Conservation (phyloP, 1,139 yeast genomes). For the Hyphopichia pseudoburtonii region DNA sequence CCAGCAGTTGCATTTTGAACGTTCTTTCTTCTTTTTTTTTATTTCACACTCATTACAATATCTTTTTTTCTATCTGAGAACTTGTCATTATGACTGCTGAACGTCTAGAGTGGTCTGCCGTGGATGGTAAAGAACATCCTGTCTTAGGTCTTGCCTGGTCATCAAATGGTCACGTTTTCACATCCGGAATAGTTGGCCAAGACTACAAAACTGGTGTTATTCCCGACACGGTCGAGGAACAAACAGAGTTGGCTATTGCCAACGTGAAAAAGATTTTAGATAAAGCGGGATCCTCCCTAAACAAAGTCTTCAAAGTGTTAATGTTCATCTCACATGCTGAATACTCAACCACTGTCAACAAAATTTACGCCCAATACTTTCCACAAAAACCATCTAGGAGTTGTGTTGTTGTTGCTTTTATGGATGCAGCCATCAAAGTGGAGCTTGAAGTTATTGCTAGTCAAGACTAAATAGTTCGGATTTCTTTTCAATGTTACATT, state of each 20-base stretch:
- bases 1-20: too few relatives aligned
- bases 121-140: constrained; percentile 36
- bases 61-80: not conserved
- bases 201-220: constrained; percentile 32
- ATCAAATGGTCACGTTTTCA: constrained; percentile 51
- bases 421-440: constrained; percentile 35
- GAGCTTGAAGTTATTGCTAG: constrained; percentile 38
- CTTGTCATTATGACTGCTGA: constrained; percentile 20
- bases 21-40: too few relatives aligned
- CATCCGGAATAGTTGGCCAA: constrained; percentile 41
- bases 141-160: constrained; percentile 48
- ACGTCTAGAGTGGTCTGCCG: constrained; percentile 40
- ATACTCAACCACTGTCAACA: constrained; percentile 46
- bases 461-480: too few relatives aligned
- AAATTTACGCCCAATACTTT: constrained; percentile 48
- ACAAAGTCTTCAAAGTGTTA: constrained; percentile 51
- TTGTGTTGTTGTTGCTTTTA: constrained; percentile 45
- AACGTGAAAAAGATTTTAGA: constrained; percentile 45
- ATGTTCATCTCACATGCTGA: constrained; percentile 49
- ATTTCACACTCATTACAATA: not conserved
- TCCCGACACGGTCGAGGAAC: constrained; percentile 42
- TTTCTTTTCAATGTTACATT: too few relatives aligned
- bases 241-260: constrained; percentile 45
- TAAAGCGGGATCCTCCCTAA: constrained; percentile 49
- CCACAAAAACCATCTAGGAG: constrained; percentile 55